Percentiles rank a stretch among this genome's conserved stretches.
phyloP scores from a whole-genome alignment of 345 rosid genomes.

The Lumnitzera racemosa region DNA sequence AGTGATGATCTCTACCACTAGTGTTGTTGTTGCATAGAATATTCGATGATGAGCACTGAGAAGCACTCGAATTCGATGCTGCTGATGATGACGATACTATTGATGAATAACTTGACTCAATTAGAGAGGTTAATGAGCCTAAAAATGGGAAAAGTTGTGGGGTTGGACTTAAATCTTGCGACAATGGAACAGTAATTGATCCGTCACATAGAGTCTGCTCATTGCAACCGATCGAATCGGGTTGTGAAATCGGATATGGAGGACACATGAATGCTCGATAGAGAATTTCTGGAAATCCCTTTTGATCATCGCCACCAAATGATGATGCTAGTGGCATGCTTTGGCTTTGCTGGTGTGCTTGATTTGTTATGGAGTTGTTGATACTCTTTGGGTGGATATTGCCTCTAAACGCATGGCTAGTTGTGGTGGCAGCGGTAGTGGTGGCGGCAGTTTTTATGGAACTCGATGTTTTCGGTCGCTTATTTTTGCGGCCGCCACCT shows the following conservation, averaged over 20 bases:
- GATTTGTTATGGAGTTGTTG: slow-evolving; percentile 14
- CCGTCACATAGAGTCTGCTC: too few relatives aligned
- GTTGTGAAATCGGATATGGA: slow-evolving; percentile 9
- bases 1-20: slow-evolving; percentile 13
- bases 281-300: slow-evolving; percentile 13
- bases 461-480: slow-evolving; percentile 32
- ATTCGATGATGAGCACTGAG: slow-evolving; percentile 21
- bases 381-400: slow-evolving; percentile 10
- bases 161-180: too few relatives aligned
- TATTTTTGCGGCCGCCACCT: slow-evolving; percentile 83
- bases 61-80: too few relatives aligned
- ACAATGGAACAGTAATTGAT: too few relatives aligned
- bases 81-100: too few relatives aligned
- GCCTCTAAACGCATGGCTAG: neutral
- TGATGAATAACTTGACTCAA: neutral
- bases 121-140: slow-evolving; percentile 12
- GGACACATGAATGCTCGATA: slow-evolving; percentile 17
- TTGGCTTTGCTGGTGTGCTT: slow-evolving; percentile 12
- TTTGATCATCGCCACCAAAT: slow-evolving; percentile 19
- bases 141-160: neutral
- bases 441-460: slow-evolving; percentile 2
- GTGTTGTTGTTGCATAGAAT: slow-evolving; percentile 19
- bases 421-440: neutral
- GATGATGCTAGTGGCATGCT: slow-evolving; percentile 11
- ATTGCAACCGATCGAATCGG: too few relatives aligned